phyloP scores from a whole-genome alignment of 2,329 filamentous ascomycete genomes.

The Kalmusia sp. region DNA sequence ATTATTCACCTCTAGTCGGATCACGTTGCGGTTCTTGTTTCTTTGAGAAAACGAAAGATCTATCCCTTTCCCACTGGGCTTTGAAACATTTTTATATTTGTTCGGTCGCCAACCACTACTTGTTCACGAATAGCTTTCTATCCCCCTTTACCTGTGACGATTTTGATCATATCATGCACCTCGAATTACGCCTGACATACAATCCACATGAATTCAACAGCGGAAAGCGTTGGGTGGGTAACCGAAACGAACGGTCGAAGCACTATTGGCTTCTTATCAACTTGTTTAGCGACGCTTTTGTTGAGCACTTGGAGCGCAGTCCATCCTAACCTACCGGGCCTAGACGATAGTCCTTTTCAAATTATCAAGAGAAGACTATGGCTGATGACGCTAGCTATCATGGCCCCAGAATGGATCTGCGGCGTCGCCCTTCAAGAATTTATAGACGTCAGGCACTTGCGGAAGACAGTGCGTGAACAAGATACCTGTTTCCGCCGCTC shows the following conservation, averaged over 20 bases:
- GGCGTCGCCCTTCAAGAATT: background rate
- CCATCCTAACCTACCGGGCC: slow-evolving; percentile 37
- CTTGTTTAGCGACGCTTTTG: slow-evolving; percentile 39
- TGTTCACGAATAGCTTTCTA: too few species aligned
- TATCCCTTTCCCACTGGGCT: too few species aligned
- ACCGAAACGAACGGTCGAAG: slow-evolving; percentile 30
- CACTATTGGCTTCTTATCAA: slow-evolving; percentile 41
- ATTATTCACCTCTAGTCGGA: too few species aligned
- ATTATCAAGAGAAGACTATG: slow-evolving; percentile 7
- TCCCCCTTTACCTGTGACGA: too few species aligned
- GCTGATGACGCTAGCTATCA: slow-evolving; percentile 3
- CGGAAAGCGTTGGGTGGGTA: slow-evolving; percentile 16
- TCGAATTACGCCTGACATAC: too few species aligned
- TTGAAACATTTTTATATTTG: too few species aligned
- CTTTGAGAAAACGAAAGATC: too few species aligned
- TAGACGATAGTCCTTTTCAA: slow-evolving; percentile 6
- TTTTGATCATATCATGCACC: too few species aligned
- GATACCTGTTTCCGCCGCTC: background rate
- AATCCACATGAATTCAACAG: slow-evolving; percentile 2
- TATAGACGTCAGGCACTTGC: background rate
- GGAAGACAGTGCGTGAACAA: background rate
- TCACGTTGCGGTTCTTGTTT: too few species aligned
- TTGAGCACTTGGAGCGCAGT: slow-evolving; percentile 41
- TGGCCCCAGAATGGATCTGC: slow-evolving; percentile 13
- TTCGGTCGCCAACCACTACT: too few species aligned